Base-by-base conservation (phyloP, 163 green algal genomes). In the Trebouxiophyceae sp. region DNA sequence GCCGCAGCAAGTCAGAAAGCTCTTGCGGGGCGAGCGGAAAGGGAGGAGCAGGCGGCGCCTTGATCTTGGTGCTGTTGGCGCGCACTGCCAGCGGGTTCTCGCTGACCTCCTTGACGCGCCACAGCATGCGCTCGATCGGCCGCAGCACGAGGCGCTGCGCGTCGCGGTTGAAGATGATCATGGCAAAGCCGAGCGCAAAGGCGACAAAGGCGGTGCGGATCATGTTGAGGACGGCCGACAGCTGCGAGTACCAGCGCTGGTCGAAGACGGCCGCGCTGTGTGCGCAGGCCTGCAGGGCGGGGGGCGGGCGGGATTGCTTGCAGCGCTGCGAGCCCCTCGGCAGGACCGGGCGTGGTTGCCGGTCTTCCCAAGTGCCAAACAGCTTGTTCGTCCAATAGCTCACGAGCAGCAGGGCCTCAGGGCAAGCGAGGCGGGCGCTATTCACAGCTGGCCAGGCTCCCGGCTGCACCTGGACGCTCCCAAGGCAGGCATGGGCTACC, bases 111-210 rank as follows among this genome's bases (percentile, higher is more conserved):
- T 77, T 79, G 16, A 91, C 79, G 24, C 88, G 83, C 50, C 85
- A 74, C 29, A 97, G 67, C 89, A 97, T 97, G 58, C 91, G 81
- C 77, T 97, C 89, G 55, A 97, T 87, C 27, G 92, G 92, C 54
- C 79, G 71, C 39, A 97, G 70, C 62, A 97, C 92, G 57, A 97
- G 79, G n/a, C 70, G 45, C 59, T 87, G 86, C 7, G 80, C 83
- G 77, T 97, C 92, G 3, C 73, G 76, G 55, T 84, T 91, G 64
- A 97, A 90, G 23, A 93, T 77, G 30, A 89, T 69, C 0, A 87
- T 77, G 24, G 86, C 88, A 12, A 81, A 34, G 19, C 77, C 81
- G 44, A 97, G 73, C 33, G 94, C 79, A 22, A 87, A 59, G 56
- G 89, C 84, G 28, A 95, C 82, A 76, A 96, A 95, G 16, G 91